Evolutionary conservation across 345 rosid species (phyloP), one percentile per base, ranked within the genome.

Genomic region (Eucalyptus tenuipes): DNA sequence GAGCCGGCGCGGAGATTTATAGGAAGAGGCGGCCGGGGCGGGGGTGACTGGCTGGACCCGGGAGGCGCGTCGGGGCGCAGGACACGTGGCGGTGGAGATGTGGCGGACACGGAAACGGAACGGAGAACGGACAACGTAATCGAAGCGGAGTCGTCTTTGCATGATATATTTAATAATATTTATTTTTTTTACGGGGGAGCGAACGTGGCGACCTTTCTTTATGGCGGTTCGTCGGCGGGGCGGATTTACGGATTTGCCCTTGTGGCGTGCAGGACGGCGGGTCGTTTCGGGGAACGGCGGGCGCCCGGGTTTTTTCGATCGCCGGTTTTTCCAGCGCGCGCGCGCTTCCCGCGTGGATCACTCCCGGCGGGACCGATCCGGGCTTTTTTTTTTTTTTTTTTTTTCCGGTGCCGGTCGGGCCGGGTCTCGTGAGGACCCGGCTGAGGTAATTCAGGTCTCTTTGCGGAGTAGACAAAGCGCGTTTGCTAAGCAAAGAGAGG

Each of bases 401-500:
- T 49, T 49, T 7, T 7, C 24, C 81, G 12, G 45, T 2, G 81
- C 11, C 81, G 81, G 81, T 42, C 45, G 45, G 81, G 25, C 57
- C 57, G 25, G 57, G 57, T 52, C 25, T 10, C 47, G 82, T 5
- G 31, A 5, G 22, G 82, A 5, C 42, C 82, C 82, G 14, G 27
- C 25, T 6, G 7, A 8, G 14, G 7, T 18, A 18, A 18, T 8
- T 75, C 44, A 27, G 47, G 45, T 75, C 27, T 37, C 82, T 22
- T 37, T 2, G 13, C 81, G 12, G 42, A 7, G 42, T 16, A 17
- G 7, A 0, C 42, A 37, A 16, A 3, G 0, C 82, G 8, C 14
- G 2, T 18, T 1, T 5, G 45, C 25, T 16, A 37, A 18, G 80
- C 80, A 33, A 68, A 68, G 24, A 20, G 7, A 17, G 0, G 79